These are phyloP conservation scores for Fraxinus sp. DNA, from an alignment of 305 asterid genomes.

Conservation along the genomic window DNA sequence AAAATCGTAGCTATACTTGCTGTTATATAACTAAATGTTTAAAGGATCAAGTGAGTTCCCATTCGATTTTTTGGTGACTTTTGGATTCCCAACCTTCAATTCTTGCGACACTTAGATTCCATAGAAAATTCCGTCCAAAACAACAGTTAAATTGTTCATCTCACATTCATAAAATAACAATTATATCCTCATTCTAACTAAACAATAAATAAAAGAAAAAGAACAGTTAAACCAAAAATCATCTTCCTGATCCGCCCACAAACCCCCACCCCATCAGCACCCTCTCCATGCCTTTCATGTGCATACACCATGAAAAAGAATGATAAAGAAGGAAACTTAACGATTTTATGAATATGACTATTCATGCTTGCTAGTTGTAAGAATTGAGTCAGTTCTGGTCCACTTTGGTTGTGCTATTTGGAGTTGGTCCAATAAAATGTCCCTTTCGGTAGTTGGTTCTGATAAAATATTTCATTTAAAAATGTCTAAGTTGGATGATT, in stretches of 20 bases:
- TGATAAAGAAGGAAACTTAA: neutral
- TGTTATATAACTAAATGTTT: neutral
- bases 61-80: neutral
- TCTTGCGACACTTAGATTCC: neutral
- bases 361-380: neutral
- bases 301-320: neutral
- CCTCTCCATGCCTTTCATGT: neutral
- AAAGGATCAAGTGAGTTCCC: neutral
- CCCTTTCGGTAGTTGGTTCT: neutral
- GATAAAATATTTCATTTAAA: neutral
- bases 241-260: neutral
- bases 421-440: too few relatives aligned
- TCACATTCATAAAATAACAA: neutral
- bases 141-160: neutral
- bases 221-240: neutral
- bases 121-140: neutral
- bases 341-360: neutral
- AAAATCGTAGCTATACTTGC: neutral
- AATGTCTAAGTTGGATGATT: neutral
- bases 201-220: neutral
- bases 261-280: neutral
- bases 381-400: neutral
- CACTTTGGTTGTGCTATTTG: neutral
- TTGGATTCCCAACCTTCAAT: neutral
- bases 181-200: neutral